Conservation (phyloP, 352 stramenopile genomes). For the Phytopythium oedochilum region DNA sequence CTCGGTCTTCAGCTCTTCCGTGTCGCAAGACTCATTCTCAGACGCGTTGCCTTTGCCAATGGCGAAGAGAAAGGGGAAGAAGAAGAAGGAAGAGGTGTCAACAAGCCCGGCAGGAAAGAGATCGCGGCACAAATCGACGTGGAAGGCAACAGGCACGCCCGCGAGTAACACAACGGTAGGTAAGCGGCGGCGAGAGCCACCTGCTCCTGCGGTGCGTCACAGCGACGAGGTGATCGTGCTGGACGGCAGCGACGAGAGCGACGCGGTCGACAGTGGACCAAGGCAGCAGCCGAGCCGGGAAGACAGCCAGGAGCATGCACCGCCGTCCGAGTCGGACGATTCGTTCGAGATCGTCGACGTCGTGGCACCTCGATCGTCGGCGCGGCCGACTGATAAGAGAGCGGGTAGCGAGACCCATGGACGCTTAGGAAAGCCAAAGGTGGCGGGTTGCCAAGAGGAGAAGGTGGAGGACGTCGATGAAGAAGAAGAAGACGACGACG, state of each 20-base stretch:
- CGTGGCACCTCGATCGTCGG: not conserved
- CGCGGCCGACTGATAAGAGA: too few relatives aligned
- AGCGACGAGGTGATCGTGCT: not conserved
- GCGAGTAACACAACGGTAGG: too few relatives aligned
- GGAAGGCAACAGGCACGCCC: not conserved
- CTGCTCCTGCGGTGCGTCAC: not conserved
- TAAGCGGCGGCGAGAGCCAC: not conserved
- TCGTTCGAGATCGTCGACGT: not conserved
- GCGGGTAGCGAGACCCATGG: too few relatives aligned
- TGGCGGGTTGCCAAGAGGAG: not conserved
- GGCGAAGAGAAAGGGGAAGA: not conserved
- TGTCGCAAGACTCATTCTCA: not conserved
- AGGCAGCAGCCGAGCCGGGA: not conserved
- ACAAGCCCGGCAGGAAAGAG: too few relatives aligned
- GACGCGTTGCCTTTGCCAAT: not conserved
- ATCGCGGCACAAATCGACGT: too few relatives aligned
- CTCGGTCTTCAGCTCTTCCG: not conserved
- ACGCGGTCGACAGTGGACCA: not conserved
- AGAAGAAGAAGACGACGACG: not conserved
- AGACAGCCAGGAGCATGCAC: not conserved
- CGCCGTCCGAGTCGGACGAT: not conserved
- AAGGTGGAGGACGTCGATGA: not conserved
- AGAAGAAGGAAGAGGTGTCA: not conserved
- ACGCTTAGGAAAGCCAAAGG: not conserved
- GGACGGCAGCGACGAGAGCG: not conserved